Evolutionary conservation across 2,329 filamentous ascomycete genomes (phyloP).

Genomic region (Aspergillus vadensis): DNA sequence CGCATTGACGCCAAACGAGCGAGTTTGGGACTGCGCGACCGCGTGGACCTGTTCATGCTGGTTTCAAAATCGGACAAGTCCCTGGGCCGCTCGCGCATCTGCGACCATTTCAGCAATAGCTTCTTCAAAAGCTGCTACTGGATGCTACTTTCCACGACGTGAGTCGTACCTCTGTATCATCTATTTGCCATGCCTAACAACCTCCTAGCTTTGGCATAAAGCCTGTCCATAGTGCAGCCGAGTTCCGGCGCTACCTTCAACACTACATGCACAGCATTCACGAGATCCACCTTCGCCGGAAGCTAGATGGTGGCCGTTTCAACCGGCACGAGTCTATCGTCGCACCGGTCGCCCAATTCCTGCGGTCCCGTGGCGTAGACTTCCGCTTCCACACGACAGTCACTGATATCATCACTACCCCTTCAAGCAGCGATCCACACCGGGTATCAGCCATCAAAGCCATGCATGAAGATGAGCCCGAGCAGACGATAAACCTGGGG

Average conservation of each 20-base stretch:
- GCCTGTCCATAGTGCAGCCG: slow-evolving; percentile 32
- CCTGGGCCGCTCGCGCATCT: slow-evolving; percentile 20
- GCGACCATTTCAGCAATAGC: slow-evolving; percentile 18
- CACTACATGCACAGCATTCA: slow-evolving; percentile 27
- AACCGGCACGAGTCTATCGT: slow-evolving; percentile 31
- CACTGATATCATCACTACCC: slow-evolving; percentile 27
- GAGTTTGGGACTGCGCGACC: slow-evolving; percentile 19
- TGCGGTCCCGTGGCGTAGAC: slow-evolving; percentile 27
- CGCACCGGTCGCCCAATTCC: slow-evolving; percentile 27
- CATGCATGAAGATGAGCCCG: slow-evolving; percentile 17
- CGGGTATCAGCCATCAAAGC: slow-evolving; percentile 30
- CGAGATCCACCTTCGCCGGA: slow-evolving; percentile 18
- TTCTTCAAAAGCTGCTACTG: slow-evolving; percentile 33
- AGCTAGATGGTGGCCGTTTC: slow-evolving; percentile 26
- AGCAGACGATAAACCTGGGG: slow-evolving; percentile 25
- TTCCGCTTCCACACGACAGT: slow-evolving; percentile 31
- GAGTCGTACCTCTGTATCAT: background rate
- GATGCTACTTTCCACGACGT: slow-evolving; percentile 29
- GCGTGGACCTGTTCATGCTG: slow-evolving; percentile 23
- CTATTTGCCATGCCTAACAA: background rate
- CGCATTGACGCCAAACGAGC: slow-evolving; percentile 13
- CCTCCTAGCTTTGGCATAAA: slow-evolving; percentile 29
- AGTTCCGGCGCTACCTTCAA: slow-evolving; percentile 29
- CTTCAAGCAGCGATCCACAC: slow-evolving; percentile 9
- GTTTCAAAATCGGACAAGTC: slow-evolving; percentile 19